Evolutionary conservation across 2,329 filamentous ascomycete species (phyloP), one percentile per base, ranked within the genome.

Genomic region (Curvularia eragrostidis): DNA sequence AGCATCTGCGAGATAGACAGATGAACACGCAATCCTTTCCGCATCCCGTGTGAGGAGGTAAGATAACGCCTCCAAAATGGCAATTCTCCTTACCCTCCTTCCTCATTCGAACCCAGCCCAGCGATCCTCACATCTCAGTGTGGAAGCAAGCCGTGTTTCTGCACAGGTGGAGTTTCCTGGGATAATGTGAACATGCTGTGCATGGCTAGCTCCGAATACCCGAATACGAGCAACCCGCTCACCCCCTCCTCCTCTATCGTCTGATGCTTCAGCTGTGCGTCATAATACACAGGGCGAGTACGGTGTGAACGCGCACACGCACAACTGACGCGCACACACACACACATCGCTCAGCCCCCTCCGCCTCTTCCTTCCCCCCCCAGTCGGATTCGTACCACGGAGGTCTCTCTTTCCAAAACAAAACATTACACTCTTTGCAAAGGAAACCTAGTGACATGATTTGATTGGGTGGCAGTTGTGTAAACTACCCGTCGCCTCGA

Each of bases 241-340:
- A 28, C 42, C 42, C 28, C 41, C 50, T 41, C 49, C 36, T 23
- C 41, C 50, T 41, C 49, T 30, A 42, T 49, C 36, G 28, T 46
- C 47, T 50, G 46, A 38, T 58, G 50, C 39, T 49, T 38, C 47
- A 23, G 30, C 12, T 36, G 48, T 60, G 61, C 61, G 56, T 60
- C 61, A 49, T 49, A 49, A 49, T 49, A 49, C 56, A 56, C 54
- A 34, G 39, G 21, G 39, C 52, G 42, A 46, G 46, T 52, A 34
- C 39, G 43, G 24, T 46, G 24, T 19, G 23, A 24, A 26, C 39
- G 39, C 39, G 39, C 39, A 42, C 13, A 42, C 39, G 9, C 19
- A 23, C 39, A 23, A 42, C 12, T 42, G 39, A 41, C 38, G 21
- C 38, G 8, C 39, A 42, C 39, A 7, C 19, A 42, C 39, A 15